A percentile compares a stretch with the other conserved stretches of the same genome.
Evolutionary conservation across 352 stramenopile species (phyloP).

Genomic region (Phytophthora macrochlamydospora): DNA sequence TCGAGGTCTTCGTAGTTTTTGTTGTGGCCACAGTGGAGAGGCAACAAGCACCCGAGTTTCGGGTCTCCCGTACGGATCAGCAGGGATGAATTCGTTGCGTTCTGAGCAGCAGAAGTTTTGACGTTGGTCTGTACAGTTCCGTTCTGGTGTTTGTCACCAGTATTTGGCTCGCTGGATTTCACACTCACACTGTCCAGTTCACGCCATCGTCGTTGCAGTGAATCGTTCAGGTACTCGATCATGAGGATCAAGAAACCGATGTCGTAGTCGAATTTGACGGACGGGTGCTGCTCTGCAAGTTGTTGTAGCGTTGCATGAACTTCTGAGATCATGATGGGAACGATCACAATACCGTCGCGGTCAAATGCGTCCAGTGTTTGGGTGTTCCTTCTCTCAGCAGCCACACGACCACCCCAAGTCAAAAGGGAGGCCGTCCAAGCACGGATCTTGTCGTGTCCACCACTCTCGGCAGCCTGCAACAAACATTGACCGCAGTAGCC

Average conservation of each 20-base stretch:
- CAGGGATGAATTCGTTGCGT: conserved; percentile 21
- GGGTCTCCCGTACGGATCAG: conserved; percentile 40
- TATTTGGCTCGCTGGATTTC: conserved; percentile 5
- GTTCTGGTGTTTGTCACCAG: conserved; percentile 8
- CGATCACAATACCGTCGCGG: conserved; percentile 69
- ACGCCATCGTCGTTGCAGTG: conserved; percentile 63
- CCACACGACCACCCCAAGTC: conserved; percentile 68
- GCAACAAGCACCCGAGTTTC: conserved; percentile 61
- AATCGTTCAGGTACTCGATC: conserved; percentile 79
- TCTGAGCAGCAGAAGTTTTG: conserved; percentile 3
- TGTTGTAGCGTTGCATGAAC: conserved; percentile 57
- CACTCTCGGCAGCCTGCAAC: conserved; percentile 75
- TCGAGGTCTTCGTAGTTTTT: conserved; percentile 81
- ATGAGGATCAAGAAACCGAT: conserved; percentile 73
- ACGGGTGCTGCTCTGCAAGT: conserved; percentile 61
- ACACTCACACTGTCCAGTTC: conserved; percentile 36
- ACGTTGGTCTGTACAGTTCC: neutral
- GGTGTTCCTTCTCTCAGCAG: conserved; percentile 31
- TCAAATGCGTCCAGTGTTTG: conserved; percentile 68
- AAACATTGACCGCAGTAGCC: conserved; percentile 85
- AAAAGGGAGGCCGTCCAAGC: conserved; percentile 81
- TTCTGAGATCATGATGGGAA: conserved; percentile 62
- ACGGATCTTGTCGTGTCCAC: conserved; percentile 80
- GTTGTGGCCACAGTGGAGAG: conserved; percentile 87
- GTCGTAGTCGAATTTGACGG: conserved; percentile 76